Evolutionary conservation across 352 stramenopile species (phyloP).

Genomic region (Aphanomyces euteiches): DNA sequence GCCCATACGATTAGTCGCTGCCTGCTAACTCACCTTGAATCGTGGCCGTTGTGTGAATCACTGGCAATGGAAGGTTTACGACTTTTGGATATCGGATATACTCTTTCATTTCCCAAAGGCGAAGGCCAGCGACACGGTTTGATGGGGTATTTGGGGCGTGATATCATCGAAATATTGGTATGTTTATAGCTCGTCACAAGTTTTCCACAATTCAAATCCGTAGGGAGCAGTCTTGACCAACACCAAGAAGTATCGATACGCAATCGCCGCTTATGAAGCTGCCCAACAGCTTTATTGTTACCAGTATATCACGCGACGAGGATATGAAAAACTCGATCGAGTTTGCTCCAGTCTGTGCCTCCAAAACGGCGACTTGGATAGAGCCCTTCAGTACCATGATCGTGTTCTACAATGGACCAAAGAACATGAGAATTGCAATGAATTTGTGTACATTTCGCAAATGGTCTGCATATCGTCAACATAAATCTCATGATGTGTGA

Average conservation of each 20-base stretch:
- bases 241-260: constrained; percentile 84
- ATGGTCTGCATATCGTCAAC: constrained; percentile 29
- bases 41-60: constrained; percentile 57
- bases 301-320: constrained; percentile 55
- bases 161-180: constrained; percentile 56
- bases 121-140: constrained; percentile 46
- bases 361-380: constrained; percentile 70
- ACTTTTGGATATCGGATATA: constrained; percentile 57
- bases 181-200: not conserved
- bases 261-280: constrained; percentile 75
- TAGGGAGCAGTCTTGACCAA: constrained; percentile 73
- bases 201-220: not conserved
- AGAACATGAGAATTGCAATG: constrained; percentile 74
- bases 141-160: constrained; percentile 62
- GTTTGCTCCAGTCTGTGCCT: constrained; percentile 68
- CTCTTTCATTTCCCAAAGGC: constrained; percentile 18
- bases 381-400: constrained; percentile 69
- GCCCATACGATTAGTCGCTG: constrained; percentile 56
- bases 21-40: constrained; percentile 39
- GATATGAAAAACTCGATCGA: constrained; percentile 75
- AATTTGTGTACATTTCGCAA: constrained; percentile 81
- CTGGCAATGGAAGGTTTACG: constrained; percentile 73
- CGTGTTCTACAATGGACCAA: constrained; percentile 67
- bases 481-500: not conserved
- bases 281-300: constrained; percentile 56